Percentiles rank a stretch among this genome's conserved stretches.
These are phyloP conservation scores for Dillenia suffruticosa DNA, from an alignment of 164 flowering plant genomes.

Conservation along the genomic window DNA sequence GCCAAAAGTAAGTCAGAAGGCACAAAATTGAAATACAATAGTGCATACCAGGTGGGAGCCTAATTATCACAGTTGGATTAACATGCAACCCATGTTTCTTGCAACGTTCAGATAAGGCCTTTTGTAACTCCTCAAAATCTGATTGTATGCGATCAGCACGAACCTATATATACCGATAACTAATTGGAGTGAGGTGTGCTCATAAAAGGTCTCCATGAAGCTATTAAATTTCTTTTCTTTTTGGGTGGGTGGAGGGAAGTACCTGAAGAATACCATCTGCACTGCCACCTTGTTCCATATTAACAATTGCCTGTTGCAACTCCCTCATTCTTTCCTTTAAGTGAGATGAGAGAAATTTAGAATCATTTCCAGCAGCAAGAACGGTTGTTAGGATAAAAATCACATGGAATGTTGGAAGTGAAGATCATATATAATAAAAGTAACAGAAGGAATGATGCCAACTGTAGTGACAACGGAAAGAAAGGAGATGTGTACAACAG, in stretches of 20 bases:
- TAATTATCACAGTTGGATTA: conserved; percentile 50
- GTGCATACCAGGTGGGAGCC: conserved; percentile 51
- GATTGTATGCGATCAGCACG: conserved; percentile 78
- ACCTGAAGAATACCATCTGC: conserved; percentile 81
- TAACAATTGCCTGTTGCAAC: conserved; percentile 58
- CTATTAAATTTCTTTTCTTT: no score
- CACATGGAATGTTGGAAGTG: no score
- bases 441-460: no score
- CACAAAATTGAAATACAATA: not conserved
- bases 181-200: no score
- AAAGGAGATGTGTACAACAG: no score
- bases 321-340: conserved; percentile 56
- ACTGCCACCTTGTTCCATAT: conserved; percentile 73
- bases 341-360: not conserved
- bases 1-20: not conserved
- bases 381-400: no score
- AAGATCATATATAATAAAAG: no score
- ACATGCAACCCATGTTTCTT: conserved; percentile 53
- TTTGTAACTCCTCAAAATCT: conserved; percentile 63
- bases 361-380: no score
- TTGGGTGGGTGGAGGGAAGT: not conserved
- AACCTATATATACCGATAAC: conserved; percentile 30
- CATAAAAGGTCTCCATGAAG: no score
- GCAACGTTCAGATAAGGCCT: conserved; percentile 54
- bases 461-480: no score